Evolutionary conservation across 2,329 filamentous ascomycete species (phyloP), one percentile per base, ranked within the genome.

Genomic region (Fusarium siculi): DNA sequence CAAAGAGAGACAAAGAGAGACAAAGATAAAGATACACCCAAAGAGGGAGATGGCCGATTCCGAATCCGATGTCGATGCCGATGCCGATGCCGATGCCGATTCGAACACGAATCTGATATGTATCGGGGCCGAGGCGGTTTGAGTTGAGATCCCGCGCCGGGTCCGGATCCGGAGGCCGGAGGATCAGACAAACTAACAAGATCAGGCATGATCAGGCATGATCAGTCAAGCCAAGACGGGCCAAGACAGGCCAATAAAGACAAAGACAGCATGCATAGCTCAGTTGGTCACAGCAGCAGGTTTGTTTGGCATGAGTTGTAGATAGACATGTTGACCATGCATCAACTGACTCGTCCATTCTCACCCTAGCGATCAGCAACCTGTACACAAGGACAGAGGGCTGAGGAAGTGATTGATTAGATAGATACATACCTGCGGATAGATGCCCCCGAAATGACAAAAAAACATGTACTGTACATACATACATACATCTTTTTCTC

Each of bases 401-500:
- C 37, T 18, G 36, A 12, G 23, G 43, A 58, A 37, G 52, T 59
- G 70, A 69, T 72, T 61, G 59, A 72, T 72, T 72, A 65, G 70
- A 72, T 68, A 32, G 28, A 23, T 32, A 32, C 15, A 23, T 32
- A 32, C 15, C 9, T 30, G 32, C 30, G 23, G 43, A 23, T 61
- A 61, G 69, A 58, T 65, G 46, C 36, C n/a, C n/a, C 34, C n/a
- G 21, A 21, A 44, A 18, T 25, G 46, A 39, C 39, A 30, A 32
- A 16, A 21, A 25, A 21, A 15, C 4, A 40, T 60, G 53, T 32
- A 61, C 19, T 19, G 37, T n/a, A n/a, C n/a, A n/a, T 40, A 39
- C 19, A 21, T 40, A 21, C 19, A 21, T 39, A 19, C 40, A 67
- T 67, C 40, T 54, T 12, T 32, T 40, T 52, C n/a, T n/a, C 42